phyloP scores from a whole-genome alignment of 768 basidiomycete genomes.

The Suillus hirtellus region DNA sequence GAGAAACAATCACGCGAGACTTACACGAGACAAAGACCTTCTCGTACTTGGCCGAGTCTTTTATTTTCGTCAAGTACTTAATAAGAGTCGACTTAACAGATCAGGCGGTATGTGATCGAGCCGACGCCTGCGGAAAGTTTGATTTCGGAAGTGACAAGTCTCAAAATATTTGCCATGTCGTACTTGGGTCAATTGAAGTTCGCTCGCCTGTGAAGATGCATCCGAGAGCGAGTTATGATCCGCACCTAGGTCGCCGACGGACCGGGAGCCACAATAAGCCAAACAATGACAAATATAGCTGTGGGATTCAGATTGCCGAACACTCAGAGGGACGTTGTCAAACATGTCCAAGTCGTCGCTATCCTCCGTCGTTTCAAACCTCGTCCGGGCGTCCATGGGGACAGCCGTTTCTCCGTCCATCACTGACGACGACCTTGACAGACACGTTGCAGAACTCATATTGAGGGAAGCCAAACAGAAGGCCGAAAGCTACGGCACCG shows the following conservation, averaged over 20 bases:
- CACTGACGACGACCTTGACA: slow-evolving; percentile 85
- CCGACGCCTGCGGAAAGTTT: not conserved
- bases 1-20: not conserved
- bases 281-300: slow-evolving; percentile 24
- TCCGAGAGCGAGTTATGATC: slow-evolving; percentile 1
- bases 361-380: slow-evolving; percentile 80
- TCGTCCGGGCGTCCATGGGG: slow-evolving; percentile 81
- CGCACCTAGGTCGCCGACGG: not conserved
- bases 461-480: slow-evolving; percentile 92
- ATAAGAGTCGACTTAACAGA: not conserved
- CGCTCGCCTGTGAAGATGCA: not conserved
- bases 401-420: slow-evolving; percentile 56
- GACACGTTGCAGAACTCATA: slow-evolving; percentile 88
- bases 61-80: not conserved
- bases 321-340: not conserved
- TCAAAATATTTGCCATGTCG: not conserved
- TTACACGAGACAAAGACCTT: not conserved
- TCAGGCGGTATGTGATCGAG: not conserved
- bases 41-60: not conserved
- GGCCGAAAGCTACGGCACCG: slow-evolving; percentile 73
- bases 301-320: not conserved
- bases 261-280: slow-evolving; percentile 12
- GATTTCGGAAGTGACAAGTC: not conserved
- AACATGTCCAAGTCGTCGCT: slow-evolving; percentile 55
- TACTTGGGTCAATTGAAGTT: slow-evolving; percentile 2